Conservation (phyloP, 2,329 filamentous ascomycete species). For the Xylaria sp. region DNA sequence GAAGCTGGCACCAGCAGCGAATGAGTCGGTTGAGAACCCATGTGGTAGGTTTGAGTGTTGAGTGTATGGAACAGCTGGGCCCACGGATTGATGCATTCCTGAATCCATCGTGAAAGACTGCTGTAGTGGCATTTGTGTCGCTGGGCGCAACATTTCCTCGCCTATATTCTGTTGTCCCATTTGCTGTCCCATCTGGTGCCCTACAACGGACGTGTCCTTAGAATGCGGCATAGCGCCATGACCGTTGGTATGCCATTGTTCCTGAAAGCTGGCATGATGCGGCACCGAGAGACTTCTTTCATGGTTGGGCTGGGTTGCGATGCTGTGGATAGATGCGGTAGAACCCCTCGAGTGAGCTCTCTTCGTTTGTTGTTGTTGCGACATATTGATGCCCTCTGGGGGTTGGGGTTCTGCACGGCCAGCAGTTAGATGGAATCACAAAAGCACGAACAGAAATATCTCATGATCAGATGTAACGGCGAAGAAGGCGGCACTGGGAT, state of each 20-base stretch:
- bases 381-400: conserved; percentile 44
- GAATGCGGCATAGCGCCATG: conserved; percentile 45
- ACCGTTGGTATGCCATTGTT: conserved; percentile 56
- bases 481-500: not conserved
- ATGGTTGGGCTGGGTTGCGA: conserved; percentile 56
- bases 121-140: conserved; percentile 59
- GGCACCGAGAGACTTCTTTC: conserved; percentile 52
- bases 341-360: conserved; percentile 61
- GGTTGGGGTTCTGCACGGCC: conserved; percentile 35
- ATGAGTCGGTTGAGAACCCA: conserved; percentile 60
- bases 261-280: conserved; percentile 49
- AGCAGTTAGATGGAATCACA: conserved; percentile 26
- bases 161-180: conserved; percentile 51
- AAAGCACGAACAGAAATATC: conserved; percentile 3
- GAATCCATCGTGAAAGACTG: conserved; percentile 57
- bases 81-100: conserved; percentile 54
- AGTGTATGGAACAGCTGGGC: conserved; percentile 50
- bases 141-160: conserved; percentile 64
- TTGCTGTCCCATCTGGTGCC: conserved; percentile 23
- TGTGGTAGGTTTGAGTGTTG: conserved; percentile 53
- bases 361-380: conserved; percentile 50
- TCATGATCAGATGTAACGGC: not conserved
- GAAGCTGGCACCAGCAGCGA: conserved; percentile 58
- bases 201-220: conserved; percentile 49
- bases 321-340: conserved; percentile 62